Conservation (phyloP, 1,284 basidiomycete genomes). For the Marasmius tenuissimus region DNA sequence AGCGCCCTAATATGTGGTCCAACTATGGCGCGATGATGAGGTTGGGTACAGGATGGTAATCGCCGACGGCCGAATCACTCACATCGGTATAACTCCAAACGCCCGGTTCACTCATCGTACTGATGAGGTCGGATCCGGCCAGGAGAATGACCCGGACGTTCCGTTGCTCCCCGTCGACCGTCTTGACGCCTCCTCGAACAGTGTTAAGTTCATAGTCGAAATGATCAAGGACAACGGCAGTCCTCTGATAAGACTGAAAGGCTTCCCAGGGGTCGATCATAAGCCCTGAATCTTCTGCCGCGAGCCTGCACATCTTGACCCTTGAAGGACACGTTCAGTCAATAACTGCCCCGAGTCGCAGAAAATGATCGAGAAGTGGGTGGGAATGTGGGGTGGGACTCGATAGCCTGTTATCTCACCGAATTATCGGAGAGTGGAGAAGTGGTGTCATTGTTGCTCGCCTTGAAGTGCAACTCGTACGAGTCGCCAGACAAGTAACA, state of each 20-base stretch:
- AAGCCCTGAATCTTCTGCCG: slow-evolving; percentile 81
- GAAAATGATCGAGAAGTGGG: neutral
- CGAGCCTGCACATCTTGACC: slow-evolving; percentile 87
- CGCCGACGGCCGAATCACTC: slow-evolving; percentile 20
- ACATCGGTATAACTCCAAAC: slow-evolving; percentile 97
- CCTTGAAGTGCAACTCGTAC: neutral
- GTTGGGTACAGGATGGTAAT: slow-evolving; percentile 10
- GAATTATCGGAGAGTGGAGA: neutral
- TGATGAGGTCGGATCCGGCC: slow-evolving; percentile 95
- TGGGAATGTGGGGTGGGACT: neutral
- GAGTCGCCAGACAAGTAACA: neutral
- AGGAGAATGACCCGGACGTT: slow-evolving; percentile 87
- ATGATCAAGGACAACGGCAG: slow-evolving; percentile 94
- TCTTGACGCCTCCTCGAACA: slow-evolving; percentile 68
- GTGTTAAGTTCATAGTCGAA: slow-evolving; percentile 94
- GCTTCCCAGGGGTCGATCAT: slow-evolving; percentile 99
- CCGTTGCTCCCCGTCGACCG: slow-evolving; percentile 63
- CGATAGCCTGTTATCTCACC: neutral
- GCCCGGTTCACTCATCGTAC: slow-evolving; percentile 98
- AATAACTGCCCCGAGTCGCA: neutral
- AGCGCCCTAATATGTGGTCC: slow-evolving; percentile 93
- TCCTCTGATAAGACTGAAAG: slow-evolving; percentile 91
- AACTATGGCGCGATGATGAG: slow-evolving; percentile 49
- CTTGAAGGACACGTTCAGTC: slow-evolving; percentile 36
- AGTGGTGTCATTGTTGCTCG: neutral